These are phyloP conservation scores for Eucalyptus polyanthemos DNA, from an alignment of 345 rosid species.

Conservation along the genomic window DNA sequence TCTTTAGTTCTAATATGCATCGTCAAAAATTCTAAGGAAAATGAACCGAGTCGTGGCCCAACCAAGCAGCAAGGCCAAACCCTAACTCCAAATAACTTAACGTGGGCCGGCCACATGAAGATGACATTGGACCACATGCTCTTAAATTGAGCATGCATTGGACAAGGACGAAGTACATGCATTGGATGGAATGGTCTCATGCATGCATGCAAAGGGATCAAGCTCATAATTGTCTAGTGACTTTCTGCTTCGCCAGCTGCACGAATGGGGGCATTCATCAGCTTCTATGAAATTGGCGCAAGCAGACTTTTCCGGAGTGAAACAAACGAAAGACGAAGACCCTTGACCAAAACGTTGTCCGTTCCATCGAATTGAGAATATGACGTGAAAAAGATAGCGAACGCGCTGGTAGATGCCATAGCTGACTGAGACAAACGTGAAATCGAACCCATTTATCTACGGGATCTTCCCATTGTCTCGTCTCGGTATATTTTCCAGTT, in stretches of 20 bases:
- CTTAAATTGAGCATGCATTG: background rate
- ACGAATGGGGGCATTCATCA: background rate
- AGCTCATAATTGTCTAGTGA: background rate
- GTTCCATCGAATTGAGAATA: background rate
- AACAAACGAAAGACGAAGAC: background rate
- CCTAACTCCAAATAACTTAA: background rate
- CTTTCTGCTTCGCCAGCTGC: background rate
- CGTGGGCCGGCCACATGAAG: background rate
- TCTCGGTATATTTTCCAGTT: background rate
- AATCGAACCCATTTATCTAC: background rate
- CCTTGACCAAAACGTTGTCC: background rate
- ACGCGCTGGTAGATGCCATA: fast-evolving
- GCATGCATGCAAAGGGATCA: background rate
- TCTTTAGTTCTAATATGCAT: background rate
- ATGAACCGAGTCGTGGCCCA: background rate
- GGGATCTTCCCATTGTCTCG: background rate
- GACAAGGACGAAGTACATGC: background rate
- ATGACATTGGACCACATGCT: background rate
- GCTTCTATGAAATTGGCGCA: background rate
- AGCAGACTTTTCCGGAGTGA: background rate
- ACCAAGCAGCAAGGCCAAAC: background rate
- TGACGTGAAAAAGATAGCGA: background rate
- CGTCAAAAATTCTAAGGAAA: background rate
- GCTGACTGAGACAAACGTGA: background rate
- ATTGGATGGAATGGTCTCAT: background rate